Evolutionary conservation across 2,329 filamentous ascomycete genomes (phyloP), one percentile per base, ranked within the genome.

Genomic region (Aspergillus sp.): DNA sequence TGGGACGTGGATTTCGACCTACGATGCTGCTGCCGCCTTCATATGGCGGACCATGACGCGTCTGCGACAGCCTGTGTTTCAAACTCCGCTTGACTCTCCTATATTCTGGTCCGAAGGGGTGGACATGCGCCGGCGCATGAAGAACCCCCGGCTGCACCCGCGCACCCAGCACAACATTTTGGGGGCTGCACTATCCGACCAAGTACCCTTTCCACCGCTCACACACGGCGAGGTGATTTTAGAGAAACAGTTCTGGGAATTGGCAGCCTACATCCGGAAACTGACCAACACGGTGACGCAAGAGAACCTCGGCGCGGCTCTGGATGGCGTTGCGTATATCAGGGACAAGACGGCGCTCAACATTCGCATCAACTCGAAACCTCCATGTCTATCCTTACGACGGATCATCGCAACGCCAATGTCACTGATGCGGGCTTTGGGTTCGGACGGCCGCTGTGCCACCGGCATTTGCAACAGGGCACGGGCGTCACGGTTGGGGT

Each of bases 1-100:
- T 20, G 69, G 65, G 9, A 61, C 62, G 10, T 76, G 74, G 74
- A 66, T 77, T 32, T 77, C 74, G 5, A 76, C 71, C 2, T 76
- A 76, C 52, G 75, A 77, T 49, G 72, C 73, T 16, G 66, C 70
- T 47, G 61, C 64, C 2, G 73, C 73, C 11, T 68, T 71, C 24
- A 63, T 76, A 5, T 77, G 74, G 73, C 70, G 74, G 1, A 58
- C 60, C 7, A 51, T 75, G 0, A 65, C 71, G 3, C 61, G 65
- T 2, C 60, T 71, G 10, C 66, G 73, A 13, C 65, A 65, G 0
- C 59, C 60, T 0, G 26, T 72, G 0, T 74, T 68, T 53, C 59
- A 69, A 0, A 54, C 63, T 0, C 64, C 68, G 13, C 60, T 63
- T 8, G 42, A 52, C 0, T 55, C 55, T 4, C 65, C 59, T 2